Conservation (phyloP, 805 yeast genomes). For the Pichia insulana region DNA sequence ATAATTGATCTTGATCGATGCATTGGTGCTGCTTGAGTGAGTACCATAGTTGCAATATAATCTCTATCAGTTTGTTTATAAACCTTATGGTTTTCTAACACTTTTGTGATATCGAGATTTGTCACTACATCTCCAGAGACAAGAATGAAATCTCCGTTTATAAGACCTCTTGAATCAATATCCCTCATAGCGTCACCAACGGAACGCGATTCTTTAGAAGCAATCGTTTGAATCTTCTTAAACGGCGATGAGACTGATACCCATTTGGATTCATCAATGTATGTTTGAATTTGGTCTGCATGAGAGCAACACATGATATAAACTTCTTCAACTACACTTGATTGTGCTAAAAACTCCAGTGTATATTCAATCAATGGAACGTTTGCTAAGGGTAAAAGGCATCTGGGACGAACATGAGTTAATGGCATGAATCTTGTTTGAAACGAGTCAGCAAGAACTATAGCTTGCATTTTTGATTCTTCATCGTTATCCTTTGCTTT, state of each 20-base stretch:
- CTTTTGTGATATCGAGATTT: conserved; percentile 71
- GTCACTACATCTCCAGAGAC: conserved; percentile 96
- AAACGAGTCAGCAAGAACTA: conserved; percentile 89
- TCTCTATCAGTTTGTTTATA: conserved; percentile 74
- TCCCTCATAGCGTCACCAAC: conserved; percentile 98
- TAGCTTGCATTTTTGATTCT: conserved; percentile 79
- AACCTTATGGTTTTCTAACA: conserved; percentile 62
- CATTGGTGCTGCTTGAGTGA: conserved; percentile 72
- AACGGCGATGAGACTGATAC: conserved; percentile 66
- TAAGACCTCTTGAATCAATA: conserved; percentile 80
- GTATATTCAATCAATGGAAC: conserved; percentile 94
- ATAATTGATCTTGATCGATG: conserved; percentile 77
- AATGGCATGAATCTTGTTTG: conserved; percentile 90
- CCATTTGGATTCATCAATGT: conserved; percentile 73
- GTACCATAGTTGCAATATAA: conserved; percentile 89
- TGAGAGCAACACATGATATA: conserved; percentile 85
- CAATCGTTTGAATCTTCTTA: conserved; percentile 61
- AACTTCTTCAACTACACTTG: conserved; percentile 77
- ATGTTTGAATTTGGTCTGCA: conserved; percentile 78
- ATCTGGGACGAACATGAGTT: conserved; percentile 78
- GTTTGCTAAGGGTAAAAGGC: conserved; percentile 85
- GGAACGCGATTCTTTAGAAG: conserved; percentile 79
- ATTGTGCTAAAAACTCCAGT: conserved; percentile 83
- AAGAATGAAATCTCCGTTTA: conserved; percentile 81
- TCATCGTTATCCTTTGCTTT: conserved; percentile 32